Conservation (phyloP, 805 yeast genomes). For the Myxozyma neglecta region DNA sequence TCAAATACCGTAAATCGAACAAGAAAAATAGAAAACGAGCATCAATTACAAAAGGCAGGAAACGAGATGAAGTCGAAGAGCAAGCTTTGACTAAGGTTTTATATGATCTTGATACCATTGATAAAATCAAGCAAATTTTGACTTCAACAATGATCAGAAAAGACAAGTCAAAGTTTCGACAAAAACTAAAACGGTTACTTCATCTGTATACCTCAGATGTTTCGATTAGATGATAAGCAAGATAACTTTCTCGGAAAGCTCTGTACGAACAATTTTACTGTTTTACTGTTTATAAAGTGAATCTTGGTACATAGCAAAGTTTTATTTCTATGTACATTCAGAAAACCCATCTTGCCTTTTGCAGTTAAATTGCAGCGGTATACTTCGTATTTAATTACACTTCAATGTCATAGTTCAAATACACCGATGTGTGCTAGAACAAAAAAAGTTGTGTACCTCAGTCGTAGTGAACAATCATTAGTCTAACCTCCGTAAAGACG, state of each 20-base stretch:
- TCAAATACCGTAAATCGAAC: neutral
- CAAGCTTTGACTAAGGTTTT: neutral
- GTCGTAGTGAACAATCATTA: neutral
- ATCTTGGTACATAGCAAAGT: neutral
- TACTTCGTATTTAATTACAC: neutral
- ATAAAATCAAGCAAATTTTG: neutral
- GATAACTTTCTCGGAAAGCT: too few relatives aligned
- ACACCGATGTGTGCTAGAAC: neutral
- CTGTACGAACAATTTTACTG: too few relatives aligned
- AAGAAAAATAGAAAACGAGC: neutral
- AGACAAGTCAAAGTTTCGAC: neutral
- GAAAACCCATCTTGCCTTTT: neutral
- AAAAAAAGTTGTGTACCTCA: neutral
- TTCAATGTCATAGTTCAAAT: neutral
- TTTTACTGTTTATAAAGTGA: too few relatives aligned
- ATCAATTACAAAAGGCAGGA: neutral
- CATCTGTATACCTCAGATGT: too few relatives aligned
- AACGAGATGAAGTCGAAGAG: neutral
- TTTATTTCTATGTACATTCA: neutral
- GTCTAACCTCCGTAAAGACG: constrained; percentile 22
- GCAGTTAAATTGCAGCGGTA: neutral
- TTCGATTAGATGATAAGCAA: too few relatives aligned
- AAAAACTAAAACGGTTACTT: neutral
- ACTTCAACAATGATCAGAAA: neutral
- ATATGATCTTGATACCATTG: neutral